A percentile compares a stretch with the other conserved stretches of the same genome.
Evolutionary conservation across 345 rosid genomes (phyloP).

Genomic region (Laguncularia racemosa): DNA sequence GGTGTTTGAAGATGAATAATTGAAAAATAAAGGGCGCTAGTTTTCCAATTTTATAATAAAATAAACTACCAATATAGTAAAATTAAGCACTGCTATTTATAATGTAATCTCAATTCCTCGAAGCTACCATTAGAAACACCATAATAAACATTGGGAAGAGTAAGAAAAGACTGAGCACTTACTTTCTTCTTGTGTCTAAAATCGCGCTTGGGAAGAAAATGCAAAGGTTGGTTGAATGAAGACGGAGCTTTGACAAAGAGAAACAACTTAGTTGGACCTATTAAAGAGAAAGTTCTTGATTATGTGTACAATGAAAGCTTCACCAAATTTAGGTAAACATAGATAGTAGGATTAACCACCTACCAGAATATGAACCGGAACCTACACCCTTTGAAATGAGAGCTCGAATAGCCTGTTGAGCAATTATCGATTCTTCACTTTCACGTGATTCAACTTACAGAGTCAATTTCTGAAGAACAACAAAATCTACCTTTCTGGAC

Average conservation of each 20-base stretch:
- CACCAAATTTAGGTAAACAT: conserved; percentile 5
- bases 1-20: too few species aligned
- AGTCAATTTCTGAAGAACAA: background rate
- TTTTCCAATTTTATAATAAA: too few species aligned
- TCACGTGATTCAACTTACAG: background rate
- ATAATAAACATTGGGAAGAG: background rate
- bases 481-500: conserved; percentile 59
- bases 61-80: too few species aligned
- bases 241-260: conserved; percentile 73
- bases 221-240: conserved; percentile 56
- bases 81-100: too few species aligned
- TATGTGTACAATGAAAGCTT: background rate
- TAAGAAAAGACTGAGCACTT: background rate
- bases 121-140: background rate
- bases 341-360: conserved; percentile 6
- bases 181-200: conserved; percentile 88
- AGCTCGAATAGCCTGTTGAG: conserved; percentile 58
- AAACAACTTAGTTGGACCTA: conserved; percentile 78
- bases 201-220: conserved; percentile 94
- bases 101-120: background rate
- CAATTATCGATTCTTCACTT: too few species aligned
- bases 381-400: conserved; percentile 80
- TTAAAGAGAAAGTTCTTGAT: conserved; percentile 3
- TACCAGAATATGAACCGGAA: conserved; percentile 72
- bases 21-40: too few species aligned